Conservation (phyloP, 2,329 filamentous ascomycete genomes). For the Trichothecium sympodiale region DNA sequence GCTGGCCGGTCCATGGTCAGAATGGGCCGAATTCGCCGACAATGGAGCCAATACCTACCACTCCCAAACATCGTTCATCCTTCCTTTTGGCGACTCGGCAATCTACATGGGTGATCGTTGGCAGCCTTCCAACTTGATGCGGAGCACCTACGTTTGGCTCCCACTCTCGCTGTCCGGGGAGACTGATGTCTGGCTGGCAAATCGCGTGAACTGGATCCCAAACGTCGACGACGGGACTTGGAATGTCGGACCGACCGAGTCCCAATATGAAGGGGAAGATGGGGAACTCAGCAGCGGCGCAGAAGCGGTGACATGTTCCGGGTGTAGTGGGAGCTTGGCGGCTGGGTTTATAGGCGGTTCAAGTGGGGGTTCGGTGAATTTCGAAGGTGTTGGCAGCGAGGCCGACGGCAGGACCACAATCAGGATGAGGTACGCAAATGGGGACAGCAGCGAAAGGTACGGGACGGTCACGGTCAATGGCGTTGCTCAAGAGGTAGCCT, state of each 20-base stretch:
- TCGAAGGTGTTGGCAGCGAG: conserved; percentile 32
- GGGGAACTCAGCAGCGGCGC: conserved; percentile 34
- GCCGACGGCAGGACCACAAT: conserved; percentile 35
- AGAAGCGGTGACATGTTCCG: conserved; percentile 31
- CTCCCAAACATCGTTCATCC: conserved; percentile 50
- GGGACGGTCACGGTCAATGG: conserved; percentile 47
- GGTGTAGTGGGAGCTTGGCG: conserved; percentile 35
- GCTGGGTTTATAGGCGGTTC: conserved; percentile 46
- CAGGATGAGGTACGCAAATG: conserved; percentile 44
- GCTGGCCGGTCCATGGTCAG: conserved; percentile 48
- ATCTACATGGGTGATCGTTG: conserved; percentile 61
- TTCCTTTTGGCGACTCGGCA: conserved; percentile 28
- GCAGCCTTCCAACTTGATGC: conserved; percentile 46
- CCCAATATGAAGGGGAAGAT: conserved; percentile 38
- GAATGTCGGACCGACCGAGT: conserved; percentile 31
- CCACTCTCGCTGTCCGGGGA: conserved; percentile 40
- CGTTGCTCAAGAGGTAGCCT: conserved; percentile 36
- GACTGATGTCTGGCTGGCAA: conserved; percentile 36
- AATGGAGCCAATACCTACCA: conserved; percentile 43
- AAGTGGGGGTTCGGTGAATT: conserved; percentile 31
- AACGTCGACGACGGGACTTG: conserved; percentile 31
- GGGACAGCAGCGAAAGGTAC: conserved; percentile 38
- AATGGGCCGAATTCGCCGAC: conserved; percentile 48
- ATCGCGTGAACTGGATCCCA: conserved; percentile 44
- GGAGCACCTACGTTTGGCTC: conserved; percentile 55